phyloP scores from a whole-genome alignment of 2,329 filamentous ascomycete genomes.

The Lasiodiplodia citricola region DNA sequence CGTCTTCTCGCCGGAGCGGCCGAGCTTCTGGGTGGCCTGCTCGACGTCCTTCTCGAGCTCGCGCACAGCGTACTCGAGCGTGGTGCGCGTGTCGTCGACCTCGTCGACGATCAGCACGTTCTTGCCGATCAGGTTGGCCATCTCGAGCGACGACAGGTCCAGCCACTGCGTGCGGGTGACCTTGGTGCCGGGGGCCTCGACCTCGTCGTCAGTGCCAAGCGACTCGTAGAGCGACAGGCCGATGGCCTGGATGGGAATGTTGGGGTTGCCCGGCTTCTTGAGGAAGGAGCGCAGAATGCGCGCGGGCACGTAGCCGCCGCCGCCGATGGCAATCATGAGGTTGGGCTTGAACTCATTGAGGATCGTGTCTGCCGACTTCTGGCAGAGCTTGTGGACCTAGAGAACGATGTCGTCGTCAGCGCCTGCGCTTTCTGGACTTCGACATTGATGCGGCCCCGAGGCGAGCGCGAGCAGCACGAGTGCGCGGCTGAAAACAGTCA shows the following conservation, averaged over 20 bases:
- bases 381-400: slow-evolving; percentile 96
- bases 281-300: slow-evolving; percentile 98
- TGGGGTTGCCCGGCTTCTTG: slow-evolving; percentile 82
- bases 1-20: slow-evolving; percentile 73
- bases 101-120: slow-evolving; percentile 92
- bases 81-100: slow-evolving; percentile 94
- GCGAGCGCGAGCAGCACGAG: not conserved
- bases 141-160: slow-evolving; percentile 83
- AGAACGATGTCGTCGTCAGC: not conserved
- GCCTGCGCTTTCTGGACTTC: not conserved
- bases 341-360: slow-evolving; percentile 87
- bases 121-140: slow-evolving; percentile 89
- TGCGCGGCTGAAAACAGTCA: not conserved
- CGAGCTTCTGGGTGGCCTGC: slow-evolving; percentile 74
- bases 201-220: slow-evolving; percentile 65
- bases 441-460: not conserved
- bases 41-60: slow-evolving; percentile 96
- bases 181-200: slow-evolving; percentile 86
- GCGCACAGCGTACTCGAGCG: slow-evolving; percentile 89
- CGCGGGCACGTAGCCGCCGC: slow-evolving; percentile 94
- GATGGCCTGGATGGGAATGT: slow-evolving; percentile 99
- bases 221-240: slow-evolving; percentile 96
- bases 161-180: slow-evolving; percentile 99
- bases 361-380: slow-evolving; percentile 80
- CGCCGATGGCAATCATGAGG: slow-evolving; percentile 98